Evolutionary conservation across 2,329 filamentous ascomycete genomes (phyloP).

Genomic region (Cordyceps sp.): DNA sequence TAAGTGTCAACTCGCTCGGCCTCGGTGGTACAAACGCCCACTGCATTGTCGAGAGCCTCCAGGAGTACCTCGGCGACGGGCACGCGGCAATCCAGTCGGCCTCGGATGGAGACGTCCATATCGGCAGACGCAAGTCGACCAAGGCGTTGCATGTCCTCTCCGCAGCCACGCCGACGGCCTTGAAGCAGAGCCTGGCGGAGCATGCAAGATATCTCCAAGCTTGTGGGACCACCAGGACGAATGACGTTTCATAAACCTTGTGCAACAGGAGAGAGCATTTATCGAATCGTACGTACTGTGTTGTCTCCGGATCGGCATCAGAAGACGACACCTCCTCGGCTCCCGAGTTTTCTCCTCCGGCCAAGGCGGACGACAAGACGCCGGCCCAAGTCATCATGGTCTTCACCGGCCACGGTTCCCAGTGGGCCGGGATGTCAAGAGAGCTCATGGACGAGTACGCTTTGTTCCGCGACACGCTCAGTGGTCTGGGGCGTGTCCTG

Average conservation of each 20-base stretch:
- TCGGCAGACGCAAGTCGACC: too few relatives aligned
- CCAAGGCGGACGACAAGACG: too few relatives aligned
- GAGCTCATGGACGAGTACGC: conserved; percentile 4
- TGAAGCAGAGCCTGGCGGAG: too few relatives aligned
- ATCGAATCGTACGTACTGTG: too few relatives aligned
- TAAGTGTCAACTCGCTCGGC: conserved; percentile 28
- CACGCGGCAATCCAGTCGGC: background rate
- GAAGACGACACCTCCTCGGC: background rate
- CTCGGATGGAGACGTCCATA: background rate
- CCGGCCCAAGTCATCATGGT: too few relatives aligned
- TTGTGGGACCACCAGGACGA: too few relatives aligned
- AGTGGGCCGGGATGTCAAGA: conserved; percentile 11
- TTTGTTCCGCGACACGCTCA: background rate
- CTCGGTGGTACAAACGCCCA: conserved; percentile 25
- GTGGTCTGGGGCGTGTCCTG: background rate
- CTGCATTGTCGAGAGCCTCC: conserved; percentile 10
- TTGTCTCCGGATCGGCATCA: background rate
- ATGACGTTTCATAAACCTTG: too few relatives aligned
- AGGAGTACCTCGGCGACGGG: background rate
- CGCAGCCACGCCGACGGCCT: too few relatives aligned
- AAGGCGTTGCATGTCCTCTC: too few relatives aligned
- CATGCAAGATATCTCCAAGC: too few relatives aligned
- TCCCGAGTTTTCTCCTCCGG: background rate
- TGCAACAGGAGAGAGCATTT: too few relatives aligned
- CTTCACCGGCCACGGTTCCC: conserved; percentile 17